A percentile compares a stretch with the other conserved stretches of the same genome.
Conservation (phyloP, 805 yeast species). For the Wickerhamomyces chambardii region DNA sequence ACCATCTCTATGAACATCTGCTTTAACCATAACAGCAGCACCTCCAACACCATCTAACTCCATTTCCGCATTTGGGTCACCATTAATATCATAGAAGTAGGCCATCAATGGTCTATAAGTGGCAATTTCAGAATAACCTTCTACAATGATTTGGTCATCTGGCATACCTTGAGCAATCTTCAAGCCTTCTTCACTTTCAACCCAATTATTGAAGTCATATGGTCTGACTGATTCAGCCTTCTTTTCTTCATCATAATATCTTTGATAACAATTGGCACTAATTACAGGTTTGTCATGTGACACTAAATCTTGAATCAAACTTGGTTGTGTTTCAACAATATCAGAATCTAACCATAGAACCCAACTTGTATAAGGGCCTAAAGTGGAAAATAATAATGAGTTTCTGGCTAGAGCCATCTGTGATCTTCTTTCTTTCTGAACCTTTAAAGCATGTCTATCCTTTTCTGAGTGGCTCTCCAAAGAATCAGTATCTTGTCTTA, state of each 20-base stretch:
- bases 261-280: constrained; percentile 90
- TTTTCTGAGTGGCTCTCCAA: constrained; percentile 70
- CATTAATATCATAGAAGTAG: constrained; percentile 61
- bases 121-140: constrained; percentile 89
- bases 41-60: constrained; percentile 97
- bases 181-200: constrained; percentile 73
- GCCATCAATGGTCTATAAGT: constrained; percentile 97
- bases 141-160: constrained; percentile 90
- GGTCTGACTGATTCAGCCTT: constrained; percentile 60
- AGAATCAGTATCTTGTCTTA: constrained; percentile 85
- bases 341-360: constrained; percentile 96
- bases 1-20: constrained; percentile 98
- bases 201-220: constrained; percentile 96
- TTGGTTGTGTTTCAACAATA: constrained; percentile 79
- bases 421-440: constrained; percentile 82
- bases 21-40: constrained; percentile 90
- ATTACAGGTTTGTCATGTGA: constrained; percentile 79
- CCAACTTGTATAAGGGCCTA: constrained; percentile 91
- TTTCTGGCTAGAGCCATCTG: constrained; percentile 94
- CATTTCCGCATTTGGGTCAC: constrained; percentile 61
- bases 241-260: constrained; percentile 55
- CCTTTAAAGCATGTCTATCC: constrained; percentile 81
- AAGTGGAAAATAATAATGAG: constrained; percentile 79
- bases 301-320: constrained; percentile 81
- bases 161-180: constrained; percentile 61